Evolutionary conservation across 805 yeast species (phyloP).

Genomic region (Lipomyces starkeyi): DNA sequence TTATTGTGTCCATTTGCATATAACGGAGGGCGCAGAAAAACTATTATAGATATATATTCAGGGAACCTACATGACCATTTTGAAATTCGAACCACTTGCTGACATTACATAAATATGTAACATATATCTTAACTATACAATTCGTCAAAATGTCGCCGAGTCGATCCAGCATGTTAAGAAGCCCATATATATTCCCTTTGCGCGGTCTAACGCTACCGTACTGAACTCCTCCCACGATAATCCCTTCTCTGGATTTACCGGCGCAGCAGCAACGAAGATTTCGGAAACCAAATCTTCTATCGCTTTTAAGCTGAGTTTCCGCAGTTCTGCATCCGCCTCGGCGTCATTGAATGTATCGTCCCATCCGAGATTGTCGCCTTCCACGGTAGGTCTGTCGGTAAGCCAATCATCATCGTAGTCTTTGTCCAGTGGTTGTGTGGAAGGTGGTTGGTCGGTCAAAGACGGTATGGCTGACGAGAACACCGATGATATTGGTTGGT

Average conservation of each 20-base stretch:
- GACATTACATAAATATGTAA: background rate
- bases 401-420: slow-evolving; percentile 20
- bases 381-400: background rate
- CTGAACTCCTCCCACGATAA: slow-evolving; percentile 30
- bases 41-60: background rate
- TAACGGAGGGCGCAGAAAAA: background rate
- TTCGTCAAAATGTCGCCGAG: slow-evolving; percentile 21
- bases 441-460: slow-evolving; percentile 12
- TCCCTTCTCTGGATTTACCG: slow-evolving; percentile 20
- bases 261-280: slow-evolving; percentile 31
- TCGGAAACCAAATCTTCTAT: slow-evolving; percentile 30
- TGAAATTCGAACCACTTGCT: background rate
- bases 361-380: slow-evolving; percentile 5
- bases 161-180: slow-evolving; percentile 33
- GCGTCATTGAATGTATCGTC: slow-evolving; percentile 11
- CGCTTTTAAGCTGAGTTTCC: slow-evolving; percentile 24
- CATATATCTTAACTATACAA: background rate
- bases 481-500: slow-evolving; percentile 29
- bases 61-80: background rate
- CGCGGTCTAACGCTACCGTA: slow-evolving; percentile 21
- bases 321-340: slow-evolving; percentile 35
- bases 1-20: background rate
- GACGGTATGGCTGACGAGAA: slow-evolving; percentile 25
- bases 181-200: slow-evolving; percentile 23
- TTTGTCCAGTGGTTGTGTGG: slow-evolving; percentile 10